These are phyloP conservation scores for Betula pendula DNA, from an alignment of 306 rosid species.

Conservation along the genomic window DNA sequence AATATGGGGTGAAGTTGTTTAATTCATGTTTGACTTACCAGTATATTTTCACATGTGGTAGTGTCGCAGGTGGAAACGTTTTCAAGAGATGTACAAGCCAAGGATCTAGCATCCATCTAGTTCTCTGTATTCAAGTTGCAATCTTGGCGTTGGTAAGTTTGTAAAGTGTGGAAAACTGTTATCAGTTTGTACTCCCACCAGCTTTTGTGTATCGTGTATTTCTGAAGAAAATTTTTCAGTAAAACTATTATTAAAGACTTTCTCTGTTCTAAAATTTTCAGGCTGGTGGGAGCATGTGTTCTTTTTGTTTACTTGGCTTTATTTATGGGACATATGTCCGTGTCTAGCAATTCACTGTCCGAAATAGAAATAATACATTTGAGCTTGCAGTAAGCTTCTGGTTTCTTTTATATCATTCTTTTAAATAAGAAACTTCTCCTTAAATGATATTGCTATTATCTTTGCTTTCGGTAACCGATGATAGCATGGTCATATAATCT, in stretches of 20 bases:
- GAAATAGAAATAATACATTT: slow-evolving; percentile 47
- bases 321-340: slow-evolving; percentile 81
- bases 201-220: slow-evolving; percentile 14
- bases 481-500: too few relatives aligned
- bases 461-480: not conserved
- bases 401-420: slow-evolving; percentile 8
- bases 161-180: not conserved
- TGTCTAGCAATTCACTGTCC: slow-evolving; percentile 78
- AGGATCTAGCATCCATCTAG: slow-evolving; percentile 39
- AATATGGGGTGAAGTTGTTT: not conserved
- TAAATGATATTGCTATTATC: not conserved
- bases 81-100: slow-evolving; percentile 51
- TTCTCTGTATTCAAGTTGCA: slow-evolving; percentile 64
- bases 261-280: not conserved
- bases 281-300: slow-evolving; percentile 62
- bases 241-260: not conserved
- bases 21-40: too few relatives aligned
- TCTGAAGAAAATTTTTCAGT: not conserved
- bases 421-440: not conserved
- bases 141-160: slow-evolving; percentile 80
- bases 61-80: slow-evolving; percentile 71
- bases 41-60: slow-evolving; percentile 50
- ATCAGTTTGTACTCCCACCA: too few relatives aligned
- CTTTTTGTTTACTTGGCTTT: slow-evolving; percentile 61
- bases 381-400: slow-evolving; percentile 52